These are phyloP conservation scores for Pythium plurisporium DNA, from an alignment of 352 stramenopile genomes.

Conservation along the genomic window DNA sequence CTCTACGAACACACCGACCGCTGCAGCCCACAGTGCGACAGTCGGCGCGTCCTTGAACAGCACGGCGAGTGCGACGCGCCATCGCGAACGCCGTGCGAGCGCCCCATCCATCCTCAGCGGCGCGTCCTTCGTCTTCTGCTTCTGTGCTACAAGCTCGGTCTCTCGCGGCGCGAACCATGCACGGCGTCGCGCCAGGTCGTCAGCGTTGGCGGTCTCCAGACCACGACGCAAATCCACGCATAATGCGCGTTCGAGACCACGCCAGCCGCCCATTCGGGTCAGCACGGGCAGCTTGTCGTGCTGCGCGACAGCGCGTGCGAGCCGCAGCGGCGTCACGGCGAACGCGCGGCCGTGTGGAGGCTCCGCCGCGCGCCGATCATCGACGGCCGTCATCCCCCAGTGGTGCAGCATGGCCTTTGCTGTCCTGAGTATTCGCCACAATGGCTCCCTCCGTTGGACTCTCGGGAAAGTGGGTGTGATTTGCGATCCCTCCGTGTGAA, in stretches of 20 bases:
- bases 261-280: background rate
- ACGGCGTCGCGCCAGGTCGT: background rate
- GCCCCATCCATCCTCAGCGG: background rate
- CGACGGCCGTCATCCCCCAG: background rate
- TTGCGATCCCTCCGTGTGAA: no score
- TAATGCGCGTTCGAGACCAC: background rate
- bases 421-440: no score
- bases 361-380: background rate
- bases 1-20: background rate
- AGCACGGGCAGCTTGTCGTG: background rate
- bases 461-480: no score
- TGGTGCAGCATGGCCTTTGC: background rate
- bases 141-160: no score
- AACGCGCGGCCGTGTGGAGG: background rate
- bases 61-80: background rate
- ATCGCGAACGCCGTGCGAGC: background rate
- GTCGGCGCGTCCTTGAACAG: background rate
- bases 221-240: background rate
- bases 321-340: background rate
- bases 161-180: background rate
- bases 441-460: no score
- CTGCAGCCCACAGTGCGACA: background rate
- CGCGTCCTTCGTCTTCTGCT: background rate
- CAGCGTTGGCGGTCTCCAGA: background rate
- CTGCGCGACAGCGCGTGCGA: conserved; percentile 1